These are phyloP conservation scores for Microdochium bolleyi DNA, from an alignment of 2,329 filamentous ascomycete species.

Conservation along the genomic window DNA sequence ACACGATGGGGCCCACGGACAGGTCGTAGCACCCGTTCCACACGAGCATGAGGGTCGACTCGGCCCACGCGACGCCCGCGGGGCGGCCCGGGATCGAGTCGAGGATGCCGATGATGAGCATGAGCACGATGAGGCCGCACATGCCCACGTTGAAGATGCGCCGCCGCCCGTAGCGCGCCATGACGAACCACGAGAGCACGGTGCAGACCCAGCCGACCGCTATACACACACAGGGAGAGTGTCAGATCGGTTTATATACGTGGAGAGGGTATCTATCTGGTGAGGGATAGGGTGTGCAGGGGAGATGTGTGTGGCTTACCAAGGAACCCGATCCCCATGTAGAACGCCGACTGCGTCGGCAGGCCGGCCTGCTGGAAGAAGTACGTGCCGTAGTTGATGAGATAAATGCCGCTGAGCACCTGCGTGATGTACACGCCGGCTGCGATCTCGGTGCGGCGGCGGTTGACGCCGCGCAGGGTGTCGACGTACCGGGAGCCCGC, in stretches of 20 bases:
- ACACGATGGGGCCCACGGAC: conserved; percentile 38
- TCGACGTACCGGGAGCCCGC: conserved; percentile 40
- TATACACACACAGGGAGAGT: not conserved
- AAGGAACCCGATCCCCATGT: conserved; percentile 44
- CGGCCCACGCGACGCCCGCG: conserved; percentile 32
- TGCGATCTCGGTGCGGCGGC: conserved; percentile 46
- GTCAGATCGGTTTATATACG: no score
- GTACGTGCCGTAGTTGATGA: conserved; percentile 58
- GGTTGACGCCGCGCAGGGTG: conserved; percentile 39
- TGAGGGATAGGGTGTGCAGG: no score
- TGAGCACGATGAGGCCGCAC: conserved; percentile 30
- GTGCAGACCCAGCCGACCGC: conserved; percentile 45
- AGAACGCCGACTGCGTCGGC: conserved; percentile 36
- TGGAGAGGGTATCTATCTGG: no score
- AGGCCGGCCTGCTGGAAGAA: conserved; percentile 52
- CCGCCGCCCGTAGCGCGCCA: conserved; percentile 40
- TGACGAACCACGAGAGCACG: conserved; percentile 43
- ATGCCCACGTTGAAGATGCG: conserved; percentile 41
- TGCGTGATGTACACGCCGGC: conserved; percentile 58
- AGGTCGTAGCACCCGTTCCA: conserved; percentile 45
- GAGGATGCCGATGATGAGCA: conserved; percentile 38
- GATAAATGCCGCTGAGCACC: conserved; percentile 54
- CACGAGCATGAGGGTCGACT: conserved; percentile 40
- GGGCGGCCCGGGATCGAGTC: conserved; percentile 34
- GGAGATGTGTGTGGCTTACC: no score